Base-by-base conservation (phyloP, 306 rosid species). In the Quercus parvula region DNA sequence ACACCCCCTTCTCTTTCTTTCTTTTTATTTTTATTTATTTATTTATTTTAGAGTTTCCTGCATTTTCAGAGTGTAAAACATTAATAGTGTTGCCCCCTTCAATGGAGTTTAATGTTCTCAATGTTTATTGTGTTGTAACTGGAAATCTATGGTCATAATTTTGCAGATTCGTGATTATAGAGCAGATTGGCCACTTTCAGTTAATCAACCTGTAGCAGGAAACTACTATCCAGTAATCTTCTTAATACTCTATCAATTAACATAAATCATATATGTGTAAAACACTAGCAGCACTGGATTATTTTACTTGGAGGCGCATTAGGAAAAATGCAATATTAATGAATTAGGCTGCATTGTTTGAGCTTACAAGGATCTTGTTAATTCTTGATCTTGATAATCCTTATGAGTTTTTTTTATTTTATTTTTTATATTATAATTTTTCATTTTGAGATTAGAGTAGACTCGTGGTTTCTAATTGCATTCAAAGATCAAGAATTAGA, bases 161-260 rank as follows among this genome's bases (percentile, higher is more conserved):
- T 83, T 84, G 78, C 91, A 94, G 98, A 88, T 92, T 64, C 93
- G 94, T 66, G 88, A 94, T 80, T 68, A 82, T 73, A 85, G 98
- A 76, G 90, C 87, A 70, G 97, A 92, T 82, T 92, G 97, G 98
- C 87, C 81, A 41, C 97, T 94, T 75, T 51, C 78, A 20, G 97
- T 94, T 77, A 88, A 71, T 79, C 94, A 94, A 80, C 98, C 97
- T 56, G 87, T 87, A 24, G 94, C 97, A 64, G 98, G 97, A 88
- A 94, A 94, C 86, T 94, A 89, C 72, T 94, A 94, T 74, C 98
- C 98, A 14, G 98, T 94, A 92, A 91, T 64, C 33, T 56, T 74
- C 75, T 76, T 30, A 33, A 18, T 52, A 46, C 27, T 52, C 52
- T 2, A 70, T 10, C 52, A 49, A 30, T 10, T 66, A 17, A 30